Evolutionary conservation across 139 green algal genomes (phyloP).

Genomic region (Marvania coccoides): DNA sequence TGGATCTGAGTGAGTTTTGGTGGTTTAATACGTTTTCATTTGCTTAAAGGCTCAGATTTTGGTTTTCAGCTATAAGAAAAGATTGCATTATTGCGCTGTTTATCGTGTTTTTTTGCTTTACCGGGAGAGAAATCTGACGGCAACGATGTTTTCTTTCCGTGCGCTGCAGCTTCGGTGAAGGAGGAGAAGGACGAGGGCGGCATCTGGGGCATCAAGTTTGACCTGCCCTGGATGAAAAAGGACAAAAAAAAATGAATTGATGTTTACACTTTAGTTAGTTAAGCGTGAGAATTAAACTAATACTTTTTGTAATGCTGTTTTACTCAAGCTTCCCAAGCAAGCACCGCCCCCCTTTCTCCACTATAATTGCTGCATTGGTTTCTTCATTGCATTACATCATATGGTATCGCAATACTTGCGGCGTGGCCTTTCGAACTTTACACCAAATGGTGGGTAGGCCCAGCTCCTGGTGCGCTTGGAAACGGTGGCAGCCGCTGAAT

Average conservation of each 20-base stretch:
- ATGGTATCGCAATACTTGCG: constrained; percentile 56
- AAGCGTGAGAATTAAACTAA: too few relatives aligned
- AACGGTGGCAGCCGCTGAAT: constrained; percentile 81
- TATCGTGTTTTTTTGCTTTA: background rate
- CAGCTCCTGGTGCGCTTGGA: constrained; percentile 65
- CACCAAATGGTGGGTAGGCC: constrained; percentile 75
- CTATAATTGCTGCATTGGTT: too few relatives aligned
- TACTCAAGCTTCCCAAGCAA: too few relatives aligned
- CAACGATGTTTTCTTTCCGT: background rate
- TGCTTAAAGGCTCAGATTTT: background rate
- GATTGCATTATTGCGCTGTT: background rate
- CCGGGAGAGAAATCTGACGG: too few relatives aligned
- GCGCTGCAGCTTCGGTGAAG: constrained; percentile 7
- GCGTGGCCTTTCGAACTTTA: constrained; percentile 69
- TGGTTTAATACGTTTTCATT: background rate
- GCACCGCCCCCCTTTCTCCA: too few relatives aligned
- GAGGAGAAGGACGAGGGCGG: constrained; percentile 28
- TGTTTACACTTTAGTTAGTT: too few relatives aligned
- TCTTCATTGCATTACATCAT: too few relatives aligned
- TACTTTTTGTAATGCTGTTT: too few relatives aligned
- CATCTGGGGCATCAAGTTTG: constrained; percentile 25
- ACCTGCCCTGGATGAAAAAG: constrained; percentile 41
- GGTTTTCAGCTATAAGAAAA: background rate
- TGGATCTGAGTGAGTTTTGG: constrained; percentile 40
- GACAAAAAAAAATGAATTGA: constrained; percentile 17